Conservation (phyloP, 208 protist genomes). For the Acanthamoeba castellanii region DNA sequence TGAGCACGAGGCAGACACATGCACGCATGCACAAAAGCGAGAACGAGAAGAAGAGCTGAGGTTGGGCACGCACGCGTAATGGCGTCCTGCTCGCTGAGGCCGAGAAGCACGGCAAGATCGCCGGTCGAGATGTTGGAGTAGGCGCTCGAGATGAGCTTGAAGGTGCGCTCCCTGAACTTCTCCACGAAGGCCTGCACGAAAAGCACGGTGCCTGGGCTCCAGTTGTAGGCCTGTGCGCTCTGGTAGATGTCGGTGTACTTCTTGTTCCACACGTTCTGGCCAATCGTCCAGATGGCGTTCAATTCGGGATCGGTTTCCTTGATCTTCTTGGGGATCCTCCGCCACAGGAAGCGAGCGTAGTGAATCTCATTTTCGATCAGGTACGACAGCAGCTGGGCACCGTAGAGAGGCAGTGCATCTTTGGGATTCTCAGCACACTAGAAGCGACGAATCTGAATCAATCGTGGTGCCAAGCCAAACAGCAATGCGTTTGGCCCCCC, state of each 20-base stretch:
- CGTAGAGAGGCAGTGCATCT: conserved; percentile 43
- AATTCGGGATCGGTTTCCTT: conserved; percentile 71
- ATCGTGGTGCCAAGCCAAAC: not conserved
- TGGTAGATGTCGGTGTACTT: conserved; percentile 69
- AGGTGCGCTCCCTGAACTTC: conserved; percentile 58
- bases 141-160: conserved; percentile 51
- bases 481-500: not conserved
- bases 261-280: conserved; percentile 67
- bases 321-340: conserved; percentile 53
- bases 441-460: not conserved
- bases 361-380: conserved; percentile 71
- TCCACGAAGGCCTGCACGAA: conserved; percentile 66
- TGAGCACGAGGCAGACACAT: not conserved
- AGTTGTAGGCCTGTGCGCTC: conserved; percentile 63
- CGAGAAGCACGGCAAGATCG: conserved; percentile 47
- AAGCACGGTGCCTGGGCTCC: conserved; percentile 64
- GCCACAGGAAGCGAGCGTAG: conserved; percentile 67
- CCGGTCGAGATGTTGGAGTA: conserved; percentile 69
- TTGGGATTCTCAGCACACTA: conserved; percentile 74
- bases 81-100: conserved; percentile 50
- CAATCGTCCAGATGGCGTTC: conserved; percentile 72
- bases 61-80: conserved; percentile 22
- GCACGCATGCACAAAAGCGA: not conserved
- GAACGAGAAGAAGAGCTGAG: not conserved
- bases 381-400: conserved; percentile 44